phyloP scores from a whole-genome alignment of 345 rosid species.

The Eucalyptus viminalis region DNA sequence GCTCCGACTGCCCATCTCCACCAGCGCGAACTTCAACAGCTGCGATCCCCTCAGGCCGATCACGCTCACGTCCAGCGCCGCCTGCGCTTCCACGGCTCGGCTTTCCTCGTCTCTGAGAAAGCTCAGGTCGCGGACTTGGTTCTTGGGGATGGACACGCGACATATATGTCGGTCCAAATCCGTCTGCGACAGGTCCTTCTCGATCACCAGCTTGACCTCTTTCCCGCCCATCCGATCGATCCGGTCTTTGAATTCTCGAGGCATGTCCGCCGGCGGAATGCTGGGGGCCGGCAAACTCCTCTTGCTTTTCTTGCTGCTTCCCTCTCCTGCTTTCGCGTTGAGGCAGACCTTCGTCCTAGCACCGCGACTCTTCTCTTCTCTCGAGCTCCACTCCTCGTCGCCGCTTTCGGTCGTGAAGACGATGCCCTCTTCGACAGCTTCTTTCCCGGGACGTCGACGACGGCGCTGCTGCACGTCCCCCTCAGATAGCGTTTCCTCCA shows the following conservation, averaged over 20 bases:
- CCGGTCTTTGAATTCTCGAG: not conserved
- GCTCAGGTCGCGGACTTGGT: not conserved
- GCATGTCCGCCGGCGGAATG: not conserved
- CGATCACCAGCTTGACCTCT: not conserved
- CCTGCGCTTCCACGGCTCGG: not conserved
- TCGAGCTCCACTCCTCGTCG: not conserved
- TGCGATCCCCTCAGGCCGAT: not conserved
- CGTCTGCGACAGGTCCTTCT: not conserved
- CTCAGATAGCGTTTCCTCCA: not conserved
- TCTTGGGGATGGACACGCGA: not conserved
- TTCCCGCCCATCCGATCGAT: not conserved
- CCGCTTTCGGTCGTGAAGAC: not conserved
- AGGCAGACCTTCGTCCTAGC: not conserved
- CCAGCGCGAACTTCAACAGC: not conserved
- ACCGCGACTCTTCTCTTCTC: not conserved
- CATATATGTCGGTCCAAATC: not conserved
- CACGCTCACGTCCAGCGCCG: not conserved
- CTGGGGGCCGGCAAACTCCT: not conserved
- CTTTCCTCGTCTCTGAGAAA: not conserved
- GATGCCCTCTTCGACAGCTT: not conserved
- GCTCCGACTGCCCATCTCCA: not conserved
- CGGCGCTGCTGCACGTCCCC: not conserved
- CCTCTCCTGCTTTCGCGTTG: not conserved
- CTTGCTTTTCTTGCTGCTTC: not conserved
- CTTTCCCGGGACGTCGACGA: not conserved